Evolutionary conservation across 495 filamentous ascomycete species (phyloP), one percentile per base, ranked within the genome.

Genomic region (Aspergillus mulundensis): DNA sequence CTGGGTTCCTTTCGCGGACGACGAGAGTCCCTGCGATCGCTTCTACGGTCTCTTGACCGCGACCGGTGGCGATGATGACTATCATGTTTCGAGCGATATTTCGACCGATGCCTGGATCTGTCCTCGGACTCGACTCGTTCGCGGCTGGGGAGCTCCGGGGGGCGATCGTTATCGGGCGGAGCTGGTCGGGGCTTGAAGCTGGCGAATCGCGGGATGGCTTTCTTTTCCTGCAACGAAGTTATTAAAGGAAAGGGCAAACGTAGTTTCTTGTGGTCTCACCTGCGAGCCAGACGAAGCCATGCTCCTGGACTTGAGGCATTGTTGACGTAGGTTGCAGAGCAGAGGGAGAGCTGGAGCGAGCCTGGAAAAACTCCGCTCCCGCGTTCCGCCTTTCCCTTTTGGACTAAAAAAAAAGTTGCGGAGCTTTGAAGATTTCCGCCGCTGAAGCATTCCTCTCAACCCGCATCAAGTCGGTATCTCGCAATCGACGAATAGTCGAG

Each of bases 191-290:
- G 77, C 57, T 79, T 85, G 77, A 88, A 90, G 57, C 86, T 89
- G 41, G 75, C 75, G 59, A 90, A 90, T 41, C 81, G 87, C 28
- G 87, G 87, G 51, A 86, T 72, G 18, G 73, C 47, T 55, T 70
- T 67, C 54, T 70, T 70, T 53, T 70, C 73, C 72, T 77, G 39
- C 3, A 61, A 20, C 20, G 25, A 18, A 16, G 20, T 51, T 23
- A 58, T 38, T 12, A 14, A 19, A 14, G 1, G 0, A 38, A 21
- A 44, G 15, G 0, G 7, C 7, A 10, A 53, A 12, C 15, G n/a
- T 30, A 4, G 6, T 12, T 36, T 36, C 6, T 16, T 52, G 14
- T 34, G 7, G 20, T 60, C 71, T 59, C 20, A 73, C 73, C 69
- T 72, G 63, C 16, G 68, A 68, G 58, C 60, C 61, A 57, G 66